These are phyloP conservation scores for Hymenoscyphus fructigenus DNA, from an alignment of 2,329 filamentous ascomycete genomes.

Conservation along the genomic window DNA sequence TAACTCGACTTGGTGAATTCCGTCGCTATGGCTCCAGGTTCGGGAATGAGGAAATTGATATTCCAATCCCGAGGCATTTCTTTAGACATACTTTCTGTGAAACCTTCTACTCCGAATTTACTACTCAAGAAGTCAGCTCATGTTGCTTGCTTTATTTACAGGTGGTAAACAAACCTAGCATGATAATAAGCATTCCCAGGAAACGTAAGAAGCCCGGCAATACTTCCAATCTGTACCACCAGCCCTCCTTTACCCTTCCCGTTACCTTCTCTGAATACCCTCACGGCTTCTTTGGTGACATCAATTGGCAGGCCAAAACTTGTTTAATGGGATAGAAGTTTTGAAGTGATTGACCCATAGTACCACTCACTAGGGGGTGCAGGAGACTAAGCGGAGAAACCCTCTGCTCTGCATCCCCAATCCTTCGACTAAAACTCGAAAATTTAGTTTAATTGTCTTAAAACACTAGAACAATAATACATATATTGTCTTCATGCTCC, in stretches of 20 bases:
- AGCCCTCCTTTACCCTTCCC: constrained; percentile 33
- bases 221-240: constrained; percentile 40
- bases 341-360: no score
- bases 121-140: constrained; percentile 28
- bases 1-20: constrained; percentile 28
- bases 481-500: no score
- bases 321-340: no score
- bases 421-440: no score
- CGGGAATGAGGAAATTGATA: constrained; percentile 39
- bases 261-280: constrained; percentile 4
- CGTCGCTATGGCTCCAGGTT: constrained; percentile 41
- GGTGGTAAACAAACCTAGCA: neutral
- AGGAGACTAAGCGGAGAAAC: no score
- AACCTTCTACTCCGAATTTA: constrained; percentile 42
- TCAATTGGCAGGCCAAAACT: no score
- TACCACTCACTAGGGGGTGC: no score
- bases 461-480: no score
- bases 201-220: constrained; percentile 37
- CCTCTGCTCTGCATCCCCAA: no score
- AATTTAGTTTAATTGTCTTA: no score
- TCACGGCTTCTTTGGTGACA: constrained; percentile 8
- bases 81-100: constrained; percentile 35
- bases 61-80: constrained; percentile 38
- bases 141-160: neutral
- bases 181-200: constrained; percentile 38